These are phyloP conservation scores for Diaporthe vexans DNA, from an alignment of 2,329 filamentous ascomycete genomes.

Conservation along the genomic window DNA sequence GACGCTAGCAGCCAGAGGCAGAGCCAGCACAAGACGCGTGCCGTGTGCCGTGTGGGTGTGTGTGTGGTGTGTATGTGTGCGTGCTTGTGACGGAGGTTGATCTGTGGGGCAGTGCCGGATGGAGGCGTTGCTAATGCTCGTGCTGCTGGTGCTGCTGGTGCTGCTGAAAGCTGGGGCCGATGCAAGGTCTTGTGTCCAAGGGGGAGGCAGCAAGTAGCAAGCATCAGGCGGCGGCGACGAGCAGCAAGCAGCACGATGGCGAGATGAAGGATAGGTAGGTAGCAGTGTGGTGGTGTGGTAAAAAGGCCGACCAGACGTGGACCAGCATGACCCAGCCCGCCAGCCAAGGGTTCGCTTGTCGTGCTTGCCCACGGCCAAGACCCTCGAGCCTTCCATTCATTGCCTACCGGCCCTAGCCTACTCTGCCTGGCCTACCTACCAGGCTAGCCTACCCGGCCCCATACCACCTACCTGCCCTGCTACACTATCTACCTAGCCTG, in stretches of 20 bases:
- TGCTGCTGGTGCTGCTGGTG: background rate
- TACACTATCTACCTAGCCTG: background rate
- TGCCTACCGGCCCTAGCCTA: background rate
- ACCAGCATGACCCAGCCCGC: constrained; percentile 25
- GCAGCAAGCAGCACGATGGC: background rate
- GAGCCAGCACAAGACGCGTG: background rate
- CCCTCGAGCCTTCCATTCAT: background rate
- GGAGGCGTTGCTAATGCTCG: background rate
- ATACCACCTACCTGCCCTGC: background rate
- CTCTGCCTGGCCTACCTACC: background rate
- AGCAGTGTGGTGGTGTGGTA: background rate
- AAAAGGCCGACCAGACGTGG: background rate
- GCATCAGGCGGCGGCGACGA: background rate
- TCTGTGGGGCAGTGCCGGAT: background rate
- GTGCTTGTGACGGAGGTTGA: background rate
- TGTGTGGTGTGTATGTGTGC: too few relatives aligned
- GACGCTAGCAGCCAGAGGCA: background rate
- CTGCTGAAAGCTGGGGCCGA: constrained; percentile 17
- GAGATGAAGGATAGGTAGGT: background rate
- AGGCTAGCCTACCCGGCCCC: background rate
- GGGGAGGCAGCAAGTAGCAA: background rate
- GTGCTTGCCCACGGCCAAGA: constrained; percentile 9
- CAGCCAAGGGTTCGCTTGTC: constrained; percentile 29
- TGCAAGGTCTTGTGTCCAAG: background rate
- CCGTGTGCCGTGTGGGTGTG: background rate